phyloP scores from a whole-genome alignment of 176 grass and related monocot species.

The Oropetium thomaeum region DNA sequence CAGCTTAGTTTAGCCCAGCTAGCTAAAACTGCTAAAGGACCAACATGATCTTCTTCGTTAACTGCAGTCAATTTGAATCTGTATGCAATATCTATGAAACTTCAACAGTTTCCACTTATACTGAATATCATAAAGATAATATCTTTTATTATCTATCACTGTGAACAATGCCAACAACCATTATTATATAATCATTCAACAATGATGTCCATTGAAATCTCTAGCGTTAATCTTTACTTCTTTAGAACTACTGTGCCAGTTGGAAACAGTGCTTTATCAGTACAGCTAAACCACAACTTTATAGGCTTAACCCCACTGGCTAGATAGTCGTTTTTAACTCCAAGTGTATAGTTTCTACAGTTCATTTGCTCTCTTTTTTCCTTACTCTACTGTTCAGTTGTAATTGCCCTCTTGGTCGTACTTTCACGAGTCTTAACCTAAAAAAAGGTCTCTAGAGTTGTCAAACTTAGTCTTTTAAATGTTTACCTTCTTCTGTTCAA shows the following conservation, averaged over 20 bases:
- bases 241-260: too few relatives aligned
- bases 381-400: too few relatives aligned
- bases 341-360: too few relatives aligned
- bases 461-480: not conserved
- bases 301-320: too few relatives aligned
- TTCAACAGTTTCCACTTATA: not conserved
- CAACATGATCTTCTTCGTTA: not conserved
- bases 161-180: not conserved
- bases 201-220: constrained; percentile 18
- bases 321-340: too few relatives aligned
- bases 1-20: constrained; percentile 13
- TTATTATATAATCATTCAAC: not conserved
- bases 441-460: too few relatives aligned
- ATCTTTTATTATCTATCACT: constrained; percentile 20
- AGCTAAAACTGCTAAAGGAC: constrained; percentile 17
- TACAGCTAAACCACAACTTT: too few relatives aligned
- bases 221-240: too few relatives aligned
- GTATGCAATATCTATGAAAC: constrained; percentile 2
- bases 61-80: not conserved
- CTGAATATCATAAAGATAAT: not conserved
- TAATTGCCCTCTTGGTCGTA: too few relatives aligned
- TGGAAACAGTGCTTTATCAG: too few relatives aligned
- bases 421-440: too few relatives aligned
- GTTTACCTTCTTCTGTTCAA: constrained; percentile 7
- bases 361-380: too few relatives aligned